These are phyloP conservation scores for Arthrinium puccinioides DNA, from an alignment of 2,329 filamentous ascomycete species.

Conservation along the genomic window DNA sequence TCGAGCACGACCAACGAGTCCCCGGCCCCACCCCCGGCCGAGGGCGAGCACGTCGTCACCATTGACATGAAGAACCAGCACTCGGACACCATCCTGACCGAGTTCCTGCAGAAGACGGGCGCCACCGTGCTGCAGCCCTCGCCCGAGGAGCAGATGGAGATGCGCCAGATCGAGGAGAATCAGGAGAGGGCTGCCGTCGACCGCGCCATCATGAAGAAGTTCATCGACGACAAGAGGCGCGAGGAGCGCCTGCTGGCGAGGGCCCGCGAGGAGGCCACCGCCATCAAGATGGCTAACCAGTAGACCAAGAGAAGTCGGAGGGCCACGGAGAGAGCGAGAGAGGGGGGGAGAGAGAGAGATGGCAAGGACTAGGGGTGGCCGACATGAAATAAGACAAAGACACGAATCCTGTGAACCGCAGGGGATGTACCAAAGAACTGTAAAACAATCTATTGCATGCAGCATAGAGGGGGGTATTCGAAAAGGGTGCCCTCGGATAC, in stretches of 20 bases:
- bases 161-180: slow-evolving; percentile 50
- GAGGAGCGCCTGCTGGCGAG: slow-evolving; percentile 52
- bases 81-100: slow-evolving; percentile 54
- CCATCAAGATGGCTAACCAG: slow-evolving; percentile 28
- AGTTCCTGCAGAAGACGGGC: slow-evolving; percentile 55
- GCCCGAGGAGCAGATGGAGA: slow-evolving; percentile 49
- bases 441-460: too few species aligned
- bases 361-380: too few species aligned
- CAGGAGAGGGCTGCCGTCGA: slow-evolving; percentile 44
- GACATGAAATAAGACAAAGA: too few species aligned
- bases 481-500: too few species aligned
- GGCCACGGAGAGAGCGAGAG: too few species aligned
- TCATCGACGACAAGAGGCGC: slow-evolving; percentile 49
- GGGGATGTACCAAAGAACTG: too few species aligned
- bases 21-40: slow-evolving; percentile 39
- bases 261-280: slow-evolving; percentile 44
- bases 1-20: slow-evolving; percentile 41
- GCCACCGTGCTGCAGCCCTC: slow-evolving; percentile 51
- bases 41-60: slow-evolving; percentile 41
- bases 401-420: too few species aligned
- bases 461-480: too few species aligned
- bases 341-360: too few species aligned
- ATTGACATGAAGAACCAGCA: slow-evolving; percentile 59
- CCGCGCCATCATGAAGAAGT: slow-evolving; percentile 42
- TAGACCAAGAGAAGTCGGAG: too few species aligned